phyloP scores from a whole-genome alignment of 1,139 yeast species.

The Candida sojae region DNA sequence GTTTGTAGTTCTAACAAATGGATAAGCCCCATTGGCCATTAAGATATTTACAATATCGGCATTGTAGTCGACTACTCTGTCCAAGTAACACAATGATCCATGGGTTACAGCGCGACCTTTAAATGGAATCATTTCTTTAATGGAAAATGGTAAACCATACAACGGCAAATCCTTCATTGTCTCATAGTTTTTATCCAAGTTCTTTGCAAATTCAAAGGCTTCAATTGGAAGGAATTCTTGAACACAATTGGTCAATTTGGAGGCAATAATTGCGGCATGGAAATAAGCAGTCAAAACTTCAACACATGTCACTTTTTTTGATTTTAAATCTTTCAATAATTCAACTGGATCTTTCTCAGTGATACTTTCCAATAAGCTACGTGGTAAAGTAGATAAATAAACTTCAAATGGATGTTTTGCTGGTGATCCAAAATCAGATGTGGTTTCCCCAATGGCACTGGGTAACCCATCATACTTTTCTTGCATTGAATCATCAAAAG shows the following conservation, averaged over 20 bases:
- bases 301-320: conserved; percentile 20
- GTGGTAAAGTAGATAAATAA: conserved; percentile 16
- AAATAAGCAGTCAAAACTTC: conserved; percentile 32
- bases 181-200: conserved; percentile 18
- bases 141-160: conserved; percentile 25
- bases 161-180: conserved; percentile 18
- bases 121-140: conserved; percentile 23
- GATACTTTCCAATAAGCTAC: conserved; percentile 12
- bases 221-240: conserved; percentile 22
- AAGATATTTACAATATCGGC: conserved; percentile 23
- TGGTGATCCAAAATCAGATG: conserved; percentile 24
- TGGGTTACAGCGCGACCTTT: conserved; percentile 20
- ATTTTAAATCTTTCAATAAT: conserved; percentile 15
- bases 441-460: conserved; percentile 20
- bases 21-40: conserved; percentile 20
- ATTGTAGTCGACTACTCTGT: conserved; percentile 22
- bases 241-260: conserved; percentile 24
- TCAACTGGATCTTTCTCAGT: conserved; percentile 20
- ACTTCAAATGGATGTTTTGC: conserved; percentile 20
- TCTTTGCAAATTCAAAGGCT: conserved; percentile 19
- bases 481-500: conserved; percentile 18
- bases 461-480: conserved; percentile 18
- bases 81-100: conserved; percentile 23
- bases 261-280: conserved; percentile 23
- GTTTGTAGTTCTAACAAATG: conserved; percentile 47